Conservation (phyloP, 345 rosid genomes). For the Raphanus raphanistrum region DNA sequence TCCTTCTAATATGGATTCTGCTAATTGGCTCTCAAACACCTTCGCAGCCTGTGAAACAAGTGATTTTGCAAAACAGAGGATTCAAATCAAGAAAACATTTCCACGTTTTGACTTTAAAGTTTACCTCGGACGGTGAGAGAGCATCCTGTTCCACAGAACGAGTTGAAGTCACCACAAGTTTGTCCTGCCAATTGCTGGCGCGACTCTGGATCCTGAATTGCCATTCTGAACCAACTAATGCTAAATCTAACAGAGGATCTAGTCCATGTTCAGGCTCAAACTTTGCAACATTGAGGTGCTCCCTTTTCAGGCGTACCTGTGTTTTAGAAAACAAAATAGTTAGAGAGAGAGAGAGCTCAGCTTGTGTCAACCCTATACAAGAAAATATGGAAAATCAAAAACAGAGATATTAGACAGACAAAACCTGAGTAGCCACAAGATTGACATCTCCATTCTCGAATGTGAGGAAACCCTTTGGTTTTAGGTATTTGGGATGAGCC, state of each 20-base stretch:
- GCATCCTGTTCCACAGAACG: constrained; percentile 95
- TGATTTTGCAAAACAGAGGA: background rate
- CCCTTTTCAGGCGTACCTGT: constrained; percentile 93
- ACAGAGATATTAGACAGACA: constrained; percentile 26
- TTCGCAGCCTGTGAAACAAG: constrained; percentile 69
- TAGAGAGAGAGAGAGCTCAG: background rate
- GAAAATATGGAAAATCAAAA: constrained; percentile 7
- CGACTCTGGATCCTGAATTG: constrained; percentile 95
- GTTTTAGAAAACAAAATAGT: constrained; percentile 25
- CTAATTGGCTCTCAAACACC: constrained; percentile 91
- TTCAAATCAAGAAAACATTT: background rate
- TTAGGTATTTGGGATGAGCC: constrained; percentile 89
- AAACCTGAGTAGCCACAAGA: constrained; percentile 96
- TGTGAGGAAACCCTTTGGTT: constrained; percentile 85
- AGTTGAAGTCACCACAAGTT: constrained; percentile 85
- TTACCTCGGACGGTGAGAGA: constrained; percentile 92
- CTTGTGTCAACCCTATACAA: constrained; percentile 3
- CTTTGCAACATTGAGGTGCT: constrained; percentile 88
- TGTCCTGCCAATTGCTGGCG: constrained; percentile 97
- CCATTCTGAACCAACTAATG: constrained; percentile 98
- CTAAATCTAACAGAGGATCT: constrained; percentile 91
- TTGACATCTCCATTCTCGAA: constrained; percentile 98
- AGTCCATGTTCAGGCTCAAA: constrained; percentile 92
- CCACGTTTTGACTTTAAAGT: constrained; percentile 3
- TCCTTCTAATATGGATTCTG: constrained; percentile 95